Base-by-base conservation (phyloP, 176 grass and related monocot species). In the Aegilops longissima region DNA sequence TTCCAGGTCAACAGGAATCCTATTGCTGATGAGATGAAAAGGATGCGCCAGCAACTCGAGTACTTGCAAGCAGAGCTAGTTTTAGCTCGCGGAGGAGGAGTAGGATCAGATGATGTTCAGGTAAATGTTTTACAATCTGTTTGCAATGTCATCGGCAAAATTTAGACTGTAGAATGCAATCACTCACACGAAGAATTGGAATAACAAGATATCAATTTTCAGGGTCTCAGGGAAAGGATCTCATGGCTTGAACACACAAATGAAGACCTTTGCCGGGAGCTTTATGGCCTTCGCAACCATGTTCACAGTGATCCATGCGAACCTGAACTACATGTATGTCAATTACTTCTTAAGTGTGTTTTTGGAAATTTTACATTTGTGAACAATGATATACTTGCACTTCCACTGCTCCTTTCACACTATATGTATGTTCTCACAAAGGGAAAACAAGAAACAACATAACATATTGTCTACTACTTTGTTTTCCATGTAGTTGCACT, bases 1-100 rank as follows among this genome's bases (percentile, higher is more conserved):
- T 85, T 89, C 82, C 87, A 99, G 97, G 92, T 99, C 80, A 99
- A 99, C 79, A 94, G 97, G 88, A 99, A 99, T 91, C 94, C 94
- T 83, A 87, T 99, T 85, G 92, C 94, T 84, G 97, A 99, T 87
- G 97, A 99, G 77, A 99, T 99, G 85, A 95, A 94, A 90, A 99
- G 97, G 45, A 99, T 99, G 97, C 92, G 90, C 30, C 97, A 96
- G 63, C 92, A 99, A 45, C 89, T 99, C 39, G 97, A 99, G 76
- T 94, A 83, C 80, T 91, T 99, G 87, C 92, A 99, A 83, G 83
- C 92, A 86, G 94, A 99, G 64, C 87, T 99, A 30, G 36, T 95
- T 91, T 99, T 91, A 17, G 87, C 80, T 90, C 97, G 85, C 29
- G 92, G 94, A 80, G 94, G 94, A 84, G 94, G 94, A 87, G 80